Conservation (phyloP, 2,329 filamentous ascomycete genomes). For the Aspergillus sp. region DNA sequence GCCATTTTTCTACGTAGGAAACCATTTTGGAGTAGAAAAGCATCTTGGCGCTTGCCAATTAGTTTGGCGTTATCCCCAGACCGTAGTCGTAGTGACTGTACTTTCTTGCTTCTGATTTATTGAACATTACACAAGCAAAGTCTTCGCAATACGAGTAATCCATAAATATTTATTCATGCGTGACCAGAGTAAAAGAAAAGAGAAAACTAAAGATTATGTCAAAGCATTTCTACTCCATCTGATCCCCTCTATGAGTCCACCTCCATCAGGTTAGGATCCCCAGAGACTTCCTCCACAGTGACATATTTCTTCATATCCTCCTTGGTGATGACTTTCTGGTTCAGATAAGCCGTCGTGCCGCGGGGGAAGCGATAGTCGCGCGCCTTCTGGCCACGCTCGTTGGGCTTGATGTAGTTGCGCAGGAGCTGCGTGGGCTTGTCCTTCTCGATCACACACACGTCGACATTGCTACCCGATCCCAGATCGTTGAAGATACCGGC, state of each 20-base stretch:
- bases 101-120: not conserved
- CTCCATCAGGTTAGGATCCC: constrained; percentile 67
- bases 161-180: constrained; percentile 7
- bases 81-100: not conserved
- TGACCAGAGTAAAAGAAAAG: constrained; percentile 4
- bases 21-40: too few relatives aligned
- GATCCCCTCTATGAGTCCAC: constrained; percentile 49
- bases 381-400: constrained; percentile 86
- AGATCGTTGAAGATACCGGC: constrained; percentile 99
- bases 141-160: not conserved
- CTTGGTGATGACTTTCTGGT: constrained; percentile 93
- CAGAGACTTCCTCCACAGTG: constrained; percentile 80
- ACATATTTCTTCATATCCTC: constrained; percentile 94
- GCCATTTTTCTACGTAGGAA: too few relatives aligned
- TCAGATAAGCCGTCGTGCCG: constrained; percentile 93
- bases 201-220: constrained; percentile 8
- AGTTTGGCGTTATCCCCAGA: not conserved
- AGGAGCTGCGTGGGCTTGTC: constrained; percentile 87
- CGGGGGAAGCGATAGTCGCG: constrained; percentile 87
- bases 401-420: constrained; percentile 90
- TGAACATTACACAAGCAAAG: not conserved
- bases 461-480: constrained; percentile 95
- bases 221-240: constrained; percentile 3
- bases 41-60: not conserved
- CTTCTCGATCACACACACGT: constrained; percentile 90